Base-by-base conservation (phyloP, 257 asterid genomes). In the Thymus quinquecostatus region DNA sequence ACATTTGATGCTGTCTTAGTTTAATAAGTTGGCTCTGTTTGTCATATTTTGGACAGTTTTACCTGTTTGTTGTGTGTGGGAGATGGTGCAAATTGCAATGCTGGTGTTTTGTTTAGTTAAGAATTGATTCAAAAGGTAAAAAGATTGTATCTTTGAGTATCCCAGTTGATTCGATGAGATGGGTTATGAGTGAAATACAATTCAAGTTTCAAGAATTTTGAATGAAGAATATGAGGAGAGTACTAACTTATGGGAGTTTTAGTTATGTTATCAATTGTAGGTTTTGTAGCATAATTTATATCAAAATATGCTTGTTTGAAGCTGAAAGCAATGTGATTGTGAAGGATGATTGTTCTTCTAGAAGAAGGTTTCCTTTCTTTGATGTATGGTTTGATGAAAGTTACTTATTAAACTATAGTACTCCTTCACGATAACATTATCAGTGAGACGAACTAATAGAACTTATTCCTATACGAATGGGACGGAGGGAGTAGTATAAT, bases 201-300 rank as follows among this genome's bases (percentile, higher is more conserved):
- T 53, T 62, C 34, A 40, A 38, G 45, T 38, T 77, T 50, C 63
- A 44, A 59, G 64, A 65, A 50, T 56, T 55, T 44, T n/a, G 64
- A 53, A 62, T 69, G 65, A 48, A 72, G 51, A 72, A 61, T 40
- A 30, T 55, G 21, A 21, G 21, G 21, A 0, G 21, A 21, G 21
- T 21, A 21, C 21, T 21, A 21, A 21, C 21, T 21, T 21, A 21
- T 21, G 21, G 21, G 21, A 21, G 21, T 21, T 21, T 21, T 21
- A 21, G 21, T 21, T 21, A 21, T 0, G 21, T 21, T 21, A 21
- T 21, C 21, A 21, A 21, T 21, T 21, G 21, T 21, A 21, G 21
- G 21, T 21, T 21, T 21, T 21, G 21, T 21, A 21, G 21, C 21
- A 21, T 21, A 21, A 21, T 21, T 21, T 21, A 21, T 21, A 21